Evolutionary conservation across 140 eudicot genomes (phyloP).

Genomic region (Oenanthe javanica): DNA sequence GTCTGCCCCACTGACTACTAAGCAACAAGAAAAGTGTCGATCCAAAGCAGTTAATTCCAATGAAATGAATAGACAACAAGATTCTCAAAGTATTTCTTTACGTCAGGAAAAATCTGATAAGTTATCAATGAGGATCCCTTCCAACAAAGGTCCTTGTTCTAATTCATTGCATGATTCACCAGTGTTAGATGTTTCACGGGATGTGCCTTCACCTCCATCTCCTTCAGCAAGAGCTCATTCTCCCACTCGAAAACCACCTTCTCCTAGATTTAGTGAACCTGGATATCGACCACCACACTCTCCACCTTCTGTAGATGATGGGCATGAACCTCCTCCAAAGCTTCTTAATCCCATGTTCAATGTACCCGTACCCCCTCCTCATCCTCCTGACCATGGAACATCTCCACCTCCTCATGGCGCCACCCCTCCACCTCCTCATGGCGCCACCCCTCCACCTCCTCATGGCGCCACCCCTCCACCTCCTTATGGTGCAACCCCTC

Average conservation of each 20-base stretch:
- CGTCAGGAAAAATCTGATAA: conserved; percentile 53
- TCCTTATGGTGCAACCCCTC: conserved; percentile 20
- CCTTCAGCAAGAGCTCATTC: not conserved
- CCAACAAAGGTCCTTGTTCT: conserved; percentile 71
- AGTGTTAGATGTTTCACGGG: not conserved
- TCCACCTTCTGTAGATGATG: not conserved
- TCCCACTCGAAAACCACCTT: not conserved
- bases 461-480: conserved; percentile 26
- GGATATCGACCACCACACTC: not conserved
- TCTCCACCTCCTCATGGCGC: not conserved
- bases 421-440: conserved; percentile 13
- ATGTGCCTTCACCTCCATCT: not conserved
- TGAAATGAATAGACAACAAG: conserved; percentile 34
- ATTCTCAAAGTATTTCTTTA: conserved; percentile 14
- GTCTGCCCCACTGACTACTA: conserved; percentile 17
- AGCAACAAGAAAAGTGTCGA: conserved; percentile 21
- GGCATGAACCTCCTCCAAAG: not conserved
- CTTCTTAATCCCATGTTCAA: not conserved
- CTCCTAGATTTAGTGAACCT: not conserved
- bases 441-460: conserved; percentile 24
- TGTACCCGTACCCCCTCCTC: not conserved
- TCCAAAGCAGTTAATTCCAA: conserved; percentile 20
- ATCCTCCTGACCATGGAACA: not conserved
- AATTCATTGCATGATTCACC: conserved; percentile 61
- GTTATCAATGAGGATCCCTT: conserved; percentile 77